phyloP scores from a whole-genome alignment of 371 early-diverging fungal genomes.

The Parasitella parasitica region DNA sequence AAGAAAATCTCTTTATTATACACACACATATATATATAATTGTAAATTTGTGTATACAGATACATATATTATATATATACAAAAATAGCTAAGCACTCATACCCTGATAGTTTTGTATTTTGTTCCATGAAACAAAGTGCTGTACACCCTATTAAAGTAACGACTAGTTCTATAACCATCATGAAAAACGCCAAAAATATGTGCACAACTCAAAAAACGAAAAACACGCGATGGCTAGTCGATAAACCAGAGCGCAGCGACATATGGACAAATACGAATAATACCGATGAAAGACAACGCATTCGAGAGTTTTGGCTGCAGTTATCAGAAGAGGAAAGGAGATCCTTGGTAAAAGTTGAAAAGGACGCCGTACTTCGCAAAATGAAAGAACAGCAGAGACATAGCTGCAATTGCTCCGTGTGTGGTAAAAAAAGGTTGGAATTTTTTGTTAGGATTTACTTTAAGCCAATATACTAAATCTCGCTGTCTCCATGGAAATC shows the following conservation, averaged over 20 bases:
- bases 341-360: constrained; percentile 82
- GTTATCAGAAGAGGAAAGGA: constrained; percentile 82
- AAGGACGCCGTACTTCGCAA: constrained; percentile 89
- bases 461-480: too few relatives aligned
- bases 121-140: not conserved
- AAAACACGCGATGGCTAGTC: constrained; percentile 16
- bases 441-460: too few relatives aligned
- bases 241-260: constrained; percentile 1
- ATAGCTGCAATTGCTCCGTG: constrained; percentile 85
- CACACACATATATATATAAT: too few relatives aligned
- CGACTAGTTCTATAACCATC: not conserved
- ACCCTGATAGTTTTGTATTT: not conserved
- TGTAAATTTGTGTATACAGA: too few relatives aligned
- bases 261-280: constrained; percentile 75
- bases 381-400: constrained; percentile 92
- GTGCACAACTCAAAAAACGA: not conserved
- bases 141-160: not conserved
- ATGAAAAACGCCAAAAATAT: not conserved
- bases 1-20: too few relatives aligned
- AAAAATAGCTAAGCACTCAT: not conserved
- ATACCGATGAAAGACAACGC: constrained; percentile 77
- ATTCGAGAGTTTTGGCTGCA: constrained; percentile 92
- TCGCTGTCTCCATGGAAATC: too few relatives aligned
- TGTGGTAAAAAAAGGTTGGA: constrained; percentile 90
- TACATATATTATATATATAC: too few relatives aligned